Evolutionary conservation across 805 yeast genomes (phyloP), one percentile per base, ranked within the genome.

Genomic region (Candida germanica): DNA sequence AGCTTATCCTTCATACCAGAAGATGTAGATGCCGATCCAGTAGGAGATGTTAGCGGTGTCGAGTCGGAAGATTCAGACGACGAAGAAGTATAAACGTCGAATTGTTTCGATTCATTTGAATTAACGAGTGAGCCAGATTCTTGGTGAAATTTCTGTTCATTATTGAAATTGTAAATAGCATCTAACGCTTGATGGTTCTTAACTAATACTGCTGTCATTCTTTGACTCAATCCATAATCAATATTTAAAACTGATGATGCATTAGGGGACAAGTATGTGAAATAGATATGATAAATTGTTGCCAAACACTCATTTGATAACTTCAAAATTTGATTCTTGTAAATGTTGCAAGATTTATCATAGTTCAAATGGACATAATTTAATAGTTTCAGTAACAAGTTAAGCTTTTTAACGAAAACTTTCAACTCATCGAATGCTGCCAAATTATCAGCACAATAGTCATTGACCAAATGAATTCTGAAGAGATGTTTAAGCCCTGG

Each of bases 401-500:
- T 51, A 58, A 75, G 59, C 44, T 69, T 72, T 43, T 69, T 72
- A 9, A 67, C 64, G 41, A 80, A 74, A 32, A 71, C 71, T 31
- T 65, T 64, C 32, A 85, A 69, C 39, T 79, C 84, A 35, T 72
- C 57, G 53, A 77, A 85, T 3, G 83, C 87, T 43, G 81, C 80
- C n/a, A 85, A 54, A 48, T 86, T 87, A 51, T 87, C 96, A 2
- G 73, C 73, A 51, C 95, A 87, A 37, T 71, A 68, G 34, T 79
- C 83, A 20, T 67, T 71, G 33, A 73, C 77, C 34, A 87, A 54
- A 52, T 84, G 87, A n/a, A 65, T 62, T 42, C 78, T 69, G 57
- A 87, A 85, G 7, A 86, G 56, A 36, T 75, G 77, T 36, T 83
- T 67, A 64, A 81, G 61, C 0, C 93, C 96, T 0, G 95, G 94